Evolutionary conservation across 1,284 basidiomycete species (phyloP), one percentile per base, ranked within the genome.

Genomic region (Trichosporon inkin): DNA sequence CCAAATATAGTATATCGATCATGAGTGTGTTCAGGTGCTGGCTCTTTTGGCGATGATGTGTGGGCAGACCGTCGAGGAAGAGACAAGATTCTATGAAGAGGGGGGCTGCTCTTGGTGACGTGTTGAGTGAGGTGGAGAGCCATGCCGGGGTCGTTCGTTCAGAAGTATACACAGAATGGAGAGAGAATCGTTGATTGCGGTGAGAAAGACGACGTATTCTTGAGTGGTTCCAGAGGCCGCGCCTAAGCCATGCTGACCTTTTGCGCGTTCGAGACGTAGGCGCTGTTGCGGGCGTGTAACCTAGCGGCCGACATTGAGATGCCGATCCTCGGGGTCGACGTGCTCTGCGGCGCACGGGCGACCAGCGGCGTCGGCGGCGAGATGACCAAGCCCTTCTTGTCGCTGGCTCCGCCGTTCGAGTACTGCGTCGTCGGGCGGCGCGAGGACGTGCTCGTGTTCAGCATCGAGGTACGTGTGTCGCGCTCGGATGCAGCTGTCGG

Each of bases 351-450:
- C 35, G 64, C 64, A 14, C 73, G 63, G 2, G 74, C 74, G 35
- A 73, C 68, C 19, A 77, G 62, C n/a, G 76, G 76, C 8, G 74
- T 74, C 14, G 76, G 76, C 7, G 74, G 71, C 24, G 73, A 74
- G 49, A 77, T 77, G 38, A 75, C 37, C 16, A 70, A 53, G 8
- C 58, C 60, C 64, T 66, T 70, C 22, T 66, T 62, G 56, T 61
- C 61, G 22, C 47, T n/a, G 49, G 24, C 56, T 47, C 20, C 44
- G 10, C 53, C 51, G 49, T 53, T 57, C 22, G 44, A 49, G 56
- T 47, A 39, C 14, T 39, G 35, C n/a, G 13, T 28, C 2, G 56
- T 58, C 22, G 37, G 22, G 24, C 63, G 60, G 14, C 60, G 60
- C 22, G 60, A 37, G 17, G 34, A 44, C 14, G 55, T 36, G 19